Evolutionary conservation across 2,329 filamentous ascomycete species (phyloP).

Genomic region (Phialophora expanda): DNA sequence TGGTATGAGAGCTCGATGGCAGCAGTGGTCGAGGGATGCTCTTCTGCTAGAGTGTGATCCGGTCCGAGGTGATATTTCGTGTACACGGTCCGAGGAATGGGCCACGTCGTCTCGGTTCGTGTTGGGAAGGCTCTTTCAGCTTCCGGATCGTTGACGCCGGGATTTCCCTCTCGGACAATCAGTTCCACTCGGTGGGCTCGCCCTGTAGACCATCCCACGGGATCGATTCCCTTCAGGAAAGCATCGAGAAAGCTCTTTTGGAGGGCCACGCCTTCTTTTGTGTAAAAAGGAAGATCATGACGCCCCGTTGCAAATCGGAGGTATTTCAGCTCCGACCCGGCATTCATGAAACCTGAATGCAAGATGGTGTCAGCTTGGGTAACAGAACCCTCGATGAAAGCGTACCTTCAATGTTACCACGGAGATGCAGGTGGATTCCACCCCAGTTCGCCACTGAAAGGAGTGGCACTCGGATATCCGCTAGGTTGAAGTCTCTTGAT

Average conservation of each 20-base stretch:
- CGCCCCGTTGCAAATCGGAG: constrained; percentile 71
- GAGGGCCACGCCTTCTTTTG: constrained; percentile 69
- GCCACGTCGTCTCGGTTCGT: constrained; percentile 68
- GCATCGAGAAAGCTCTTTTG: constrained; percentile 72
- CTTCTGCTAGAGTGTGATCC: constrained; percentile 36
- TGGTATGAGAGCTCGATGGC: constrained; percentile 60
- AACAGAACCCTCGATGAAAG: constrained; percentile 42
- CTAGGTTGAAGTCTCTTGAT: constrained; percentile 67
- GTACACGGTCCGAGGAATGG: constrained; percentile 68
- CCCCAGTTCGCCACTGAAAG: constrained; percentile 74
- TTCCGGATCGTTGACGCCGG: constrained; percentile 68
- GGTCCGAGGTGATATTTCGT: constrained; percentile 65
- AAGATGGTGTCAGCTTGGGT: no score
- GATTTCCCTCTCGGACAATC: constrained; percentile 68
- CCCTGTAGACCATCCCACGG: constrained; percentile 49
- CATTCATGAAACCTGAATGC: constrained; percentile 47
- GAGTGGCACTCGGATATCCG: constrained; percentile 70
- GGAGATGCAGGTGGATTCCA: constrained; percentile 65
- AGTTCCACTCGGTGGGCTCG: constrained; percentile 61
- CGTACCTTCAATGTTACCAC: constrained; percentile 67
- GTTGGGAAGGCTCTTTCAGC: constrained; percentile 62
- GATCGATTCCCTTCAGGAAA: constrained; percentile 71
- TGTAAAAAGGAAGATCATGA: constrained; percentile 75
- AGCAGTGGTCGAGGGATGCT: constrained; percentile 45
- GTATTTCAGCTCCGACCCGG: constrained; percentile 71